Evolutionary conservation across 345 rosid species (phyloP), one percentile per base, ranked within the genome.

Genomic region (Gossypium sturtianum): DNA sequence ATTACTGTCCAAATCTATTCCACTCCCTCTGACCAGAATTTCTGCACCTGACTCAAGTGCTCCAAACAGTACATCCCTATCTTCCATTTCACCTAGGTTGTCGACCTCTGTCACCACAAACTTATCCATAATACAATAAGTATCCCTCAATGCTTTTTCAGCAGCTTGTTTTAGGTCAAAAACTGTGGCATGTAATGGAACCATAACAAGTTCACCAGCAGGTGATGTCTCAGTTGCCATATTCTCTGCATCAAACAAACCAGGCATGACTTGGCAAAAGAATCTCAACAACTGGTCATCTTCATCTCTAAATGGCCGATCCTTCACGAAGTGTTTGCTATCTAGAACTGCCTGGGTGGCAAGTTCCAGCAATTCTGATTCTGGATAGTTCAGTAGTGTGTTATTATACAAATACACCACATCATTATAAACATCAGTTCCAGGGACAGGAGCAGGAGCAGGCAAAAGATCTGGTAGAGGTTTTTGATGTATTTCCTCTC

Each of bases 271-370:
- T 51, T 83, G 84, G 83, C 93, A 89, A 52, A 82, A 80, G 75
- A 88, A 88, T 43, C 79, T 81, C 38, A 94, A 71, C 16, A 81
- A 7, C 52, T 76, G 84, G 3, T 88, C 92, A 6, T 73, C 76
- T 29, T 84, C 89, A 67, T 87, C 88, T 71, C 70, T 76, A 25
- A 87, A 78, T 7, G 93, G 92, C 90, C 90, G 89, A 58, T 89
- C 91, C 81, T 94, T 92, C 19, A 86, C 83, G 57, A 94, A 92
- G 25, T 85, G 90, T 71, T 92, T 94, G 78, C 91, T 83, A 81
- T 92, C 92, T 25, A 94, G 79, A 69, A 90, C 69, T n/a, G 79
- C 77, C 80, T 87, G 91, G 3, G 83, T 57, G 58, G 97, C 90
- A 45, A 80, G 72, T 38, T 74, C 77, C 65, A 89, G 82, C 56